phyloP scores from a whole-genome alignment of 345 rosid species.

The Pelargonium nanum region DNA sequence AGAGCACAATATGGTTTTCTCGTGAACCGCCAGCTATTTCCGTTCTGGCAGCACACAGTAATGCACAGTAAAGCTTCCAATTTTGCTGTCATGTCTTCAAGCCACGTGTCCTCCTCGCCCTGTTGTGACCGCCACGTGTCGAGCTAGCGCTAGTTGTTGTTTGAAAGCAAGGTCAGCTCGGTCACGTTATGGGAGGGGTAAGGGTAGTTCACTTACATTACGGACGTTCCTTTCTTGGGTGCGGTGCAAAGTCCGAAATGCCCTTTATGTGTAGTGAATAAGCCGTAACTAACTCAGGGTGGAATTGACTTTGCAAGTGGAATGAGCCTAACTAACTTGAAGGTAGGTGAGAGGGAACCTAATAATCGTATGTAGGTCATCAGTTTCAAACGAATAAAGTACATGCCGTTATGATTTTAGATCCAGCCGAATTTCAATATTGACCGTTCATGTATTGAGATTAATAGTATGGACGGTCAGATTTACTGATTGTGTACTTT shows the following conservation, averaged over 20 bases:
- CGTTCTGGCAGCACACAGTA: too few relatives aligned
- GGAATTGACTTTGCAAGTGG: constrained; percentile 7
- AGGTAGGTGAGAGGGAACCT: constrained; percentile 23
- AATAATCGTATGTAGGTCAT: constrained; percentile 20
- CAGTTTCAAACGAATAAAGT: constrained; percentile 13
- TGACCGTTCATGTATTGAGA: too few relatives aligned
- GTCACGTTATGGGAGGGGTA: too few relatives aligned
- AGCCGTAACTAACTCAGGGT: not conserved
- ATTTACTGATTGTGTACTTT: constrained; percentile 5
- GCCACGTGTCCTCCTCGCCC: too few relatives aligned
- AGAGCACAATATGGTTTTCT: too few relatives aligned
- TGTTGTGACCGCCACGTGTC: too few relatives aligned
- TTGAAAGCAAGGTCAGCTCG: too few relatives aligned
- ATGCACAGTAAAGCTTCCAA: too few relatives aligned
- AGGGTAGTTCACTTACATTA: not conserved
- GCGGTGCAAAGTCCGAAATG: constrained; percentile 12
- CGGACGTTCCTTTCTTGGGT: not conserved
- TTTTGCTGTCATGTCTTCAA: too few relatives aligned
- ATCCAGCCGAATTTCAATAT: constrained; percentile 1
- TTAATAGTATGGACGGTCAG: constrained; percentile 22
- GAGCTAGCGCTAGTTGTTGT: too few relatives aligned
- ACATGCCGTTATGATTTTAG: constrained; percentile 10
- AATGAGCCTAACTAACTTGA: too few relatives aligned
- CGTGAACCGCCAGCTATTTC: constrained; percentile 33
- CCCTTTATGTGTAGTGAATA: constrained; percentile 4